Base-by-base conservation (phyloP, 2,329 filamentous ascomycete genomes). In the Monosporascus cannonballus region DNA sequence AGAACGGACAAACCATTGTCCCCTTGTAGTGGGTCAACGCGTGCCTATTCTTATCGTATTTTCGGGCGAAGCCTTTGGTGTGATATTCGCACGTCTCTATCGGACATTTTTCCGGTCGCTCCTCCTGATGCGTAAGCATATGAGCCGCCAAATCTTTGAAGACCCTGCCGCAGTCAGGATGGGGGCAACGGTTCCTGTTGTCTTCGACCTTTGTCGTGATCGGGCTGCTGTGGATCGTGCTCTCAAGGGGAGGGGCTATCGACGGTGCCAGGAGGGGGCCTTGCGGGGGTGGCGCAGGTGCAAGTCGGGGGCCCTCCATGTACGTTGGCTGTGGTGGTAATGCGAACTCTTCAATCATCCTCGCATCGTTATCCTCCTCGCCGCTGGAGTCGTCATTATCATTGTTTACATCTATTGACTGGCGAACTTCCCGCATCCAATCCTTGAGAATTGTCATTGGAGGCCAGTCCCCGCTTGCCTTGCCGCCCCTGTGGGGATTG, bases 1-100 rank as follows among this genome's bases (percentile, higher is more conserved):
- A 96, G 75, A 96, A 96, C 30, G 90, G 91, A 67, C 92, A 96
- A 24, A 96, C 90, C 92, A 96, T 96, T 48, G 89, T 96, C 41
- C 92, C 92, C 74, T 96, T 96, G 80, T 96, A 96, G 70, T 96
- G 92, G 5, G 92, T 96, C 57, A 96, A 73, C 5, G 91, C 96
- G 70, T 96, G 92, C 45, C 92, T 79, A 73, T 96, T 96, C 79
- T 96, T 96, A 76, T 96, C 92, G 68, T 96, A 96, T 73, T 96
- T 96, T 62, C 92, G 81, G 11, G 92, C 91, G 66, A 96, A 96
- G 4, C 92, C 92, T 73, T 96, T 96, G 65, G 81, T 76, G 74
- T 96, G 87, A 72, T 96, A 96, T 65, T 96, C 90, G 75, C 92
- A 96, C 0, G 86, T 94, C 53, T 87, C 78, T 61, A 96, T 96